These are phyloP conservation scores for Rhynchosporium graminicola DNA, from an alignment of 2,329 filamentous ascomycete genomes.

Conservation along the genomic window DNA sequence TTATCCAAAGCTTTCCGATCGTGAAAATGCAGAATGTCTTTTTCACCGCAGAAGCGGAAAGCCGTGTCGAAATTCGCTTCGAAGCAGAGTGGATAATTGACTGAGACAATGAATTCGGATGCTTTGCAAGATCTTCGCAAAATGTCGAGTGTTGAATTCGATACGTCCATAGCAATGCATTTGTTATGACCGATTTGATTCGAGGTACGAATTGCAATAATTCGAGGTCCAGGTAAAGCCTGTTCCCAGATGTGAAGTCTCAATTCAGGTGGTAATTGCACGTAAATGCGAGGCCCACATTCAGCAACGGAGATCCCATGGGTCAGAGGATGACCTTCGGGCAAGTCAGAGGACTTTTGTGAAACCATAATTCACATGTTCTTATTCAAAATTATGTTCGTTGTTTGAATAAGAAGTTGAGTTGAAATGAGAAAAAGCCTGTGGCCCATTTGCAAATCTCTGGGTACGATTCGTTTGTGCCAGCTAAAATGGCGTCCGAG, in stretches of 20 bases:
- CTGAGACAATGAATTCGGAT: not conserved
- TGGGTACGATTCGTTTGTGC: too few species aligned
- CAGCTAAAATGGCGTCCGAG: too few species aligned
- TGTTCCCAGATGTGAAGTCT: not conserved
- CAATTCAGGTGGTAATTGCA: not conserved
- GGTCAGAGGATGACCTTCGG: not conserved
- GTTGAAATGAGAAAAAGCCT: too few species aligned
- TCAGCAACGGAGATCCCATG: not conserved
- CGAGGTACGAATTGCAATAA: not conserved
- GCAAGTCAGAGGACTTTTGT: not conserved
- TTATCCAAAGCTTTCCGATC: not conserved
- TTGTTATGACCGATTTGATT: not conserved
- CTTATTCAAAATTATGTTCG: too few species aligned
- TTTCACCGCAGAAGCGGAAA: not conserved
- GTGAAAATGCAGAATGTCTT: not conserved
- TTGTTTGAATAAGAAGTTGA: too few species aligned
- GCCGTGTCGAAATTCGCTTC: not conserved
- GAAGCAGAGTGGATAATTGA: not conserved
- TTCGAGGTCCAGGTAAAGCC: not conserved
- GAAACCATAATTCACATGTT: too few species aligned
- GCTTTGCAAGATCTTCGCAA: not conserved
- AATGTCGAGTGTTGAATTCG: not conserved
- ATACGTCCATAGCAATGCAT: not conserved
- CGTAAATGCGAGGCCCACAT: not conserved
- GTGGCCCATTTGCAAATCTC: too few species aligned